Base-by-base conservation (phyloP, 768 basidiomycete genomes). In the Macrolepiota fuliginosa region DNA sequence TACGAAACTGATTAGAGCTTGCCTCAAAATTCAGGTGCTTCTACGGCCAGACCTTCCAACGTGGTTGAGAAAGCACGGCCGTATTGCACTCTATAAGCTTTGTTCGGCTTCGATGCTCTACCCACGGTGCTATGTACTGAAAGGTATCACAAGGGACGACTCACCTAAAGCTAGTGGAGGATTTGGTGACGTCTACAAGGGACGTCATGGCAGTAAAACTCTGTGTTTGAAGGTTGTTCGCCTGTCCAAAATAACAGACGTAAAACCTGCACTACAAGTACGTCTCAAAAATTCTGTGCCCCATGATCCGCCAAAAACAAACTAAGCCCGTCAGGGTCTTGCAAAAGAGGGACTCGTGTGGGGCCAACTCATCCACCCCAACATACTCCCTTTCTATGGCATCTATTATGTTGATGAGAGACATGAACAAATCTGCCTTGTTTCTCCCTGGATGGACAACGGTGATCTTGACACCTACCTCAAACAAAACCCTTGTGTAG, bases 171-270 rank as follows among this genome's bases (percentile, higher is more conserved):
- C 67, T 1, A 58, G 63, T 22, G 73, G 73, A 2, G 57, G 65
- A 24, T 74, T 72, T 55, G 66, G 70, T 6, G 73, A 74, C 12
- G 67, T 74, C 13, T 71, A 70, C 63, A 70, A 55, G 55, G 70
- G 70, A 2, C 10, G 40, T 17, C 64, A 66, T 49, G 57, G 61
- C 1, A 66, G 64, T 10, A 62, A 65, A 29, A 12, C 7, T 25
- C 22, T 73, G 0, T 71, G 69, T 45, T 25, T 72, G 27, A 73
- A 73, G 54, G 57, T 70, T 6, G 56, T 72, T 19, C 69, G 62
- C 46, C 57, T 69, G 46, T 72, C 68, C 29, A 58, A 67, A 59
- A 63, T 17, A 19, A 67, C 68, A 4, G 64, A 66, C 53, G 57
- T 39, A 36, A 53, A 58, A n/a, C 50, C 57, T 12, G 49, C 67